Evolutionary conservation across 345 rosid genomes (phyloP), one percentile per base, ranked within the genome.

Genomic region (Noccaea caerulescens): DNA sequence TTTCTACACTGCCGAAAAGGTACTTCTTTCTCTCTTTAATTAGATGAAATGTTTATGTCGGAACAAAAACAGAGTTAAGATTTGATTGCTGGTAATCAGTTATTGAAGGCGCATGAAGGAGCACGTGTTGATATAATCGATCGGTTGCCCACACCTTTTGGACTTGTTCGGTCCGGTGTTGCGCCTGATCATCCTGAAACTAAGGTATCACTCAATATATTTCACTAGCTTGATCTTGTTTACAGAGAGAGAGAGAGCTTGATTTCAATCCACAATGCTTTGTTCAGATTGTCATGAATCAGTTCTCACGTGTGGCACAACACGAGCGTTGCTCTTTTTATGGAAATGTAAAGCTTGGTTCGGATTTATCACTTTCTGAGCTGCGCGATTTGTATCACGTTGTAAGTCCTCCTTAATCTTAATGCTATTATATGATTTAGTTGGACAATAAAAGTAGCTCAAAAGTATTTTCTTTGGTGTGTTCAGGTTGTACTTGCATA

Each of bases 151-250:
- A 89, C 93, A 11, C 99, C 97, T 1, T 94, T 81, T 46, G 97
- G 99, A 38, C 87, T 94, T 53, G 99, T 94, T 9, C 88, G 96
- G n/a, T 89, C 96, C 0, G 97, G 96, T 4, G 96, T 94, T 12
- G 99, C 99, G 0, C 99, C 93, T 32, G 99, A 94, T 81, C 99
- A 94, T 72, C 93, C 93, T 1, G 98, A 91, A 63, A 94, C 99
- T 6, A 94, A 91, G 96, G 98, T 87, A 1, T 6, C 11, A 13
- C 37, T 68, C 6, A 13, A 34, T 50, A 18, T 12, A 42, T 3
- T 43, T 4, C 25, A 55, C 16, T 20, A 13, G 23, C 56, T 16
- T 14, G 3, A 4, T 32, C 9, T 65, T 30, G 1, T 56, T 49
- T 3, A 49, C 6, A 36, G 49, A 39, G n/a, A 23, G 25, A 39